Conservation (phyloP, 2,329 filamentous ascomycete genomes). For the Colletotrichum truncatum region DNA sequence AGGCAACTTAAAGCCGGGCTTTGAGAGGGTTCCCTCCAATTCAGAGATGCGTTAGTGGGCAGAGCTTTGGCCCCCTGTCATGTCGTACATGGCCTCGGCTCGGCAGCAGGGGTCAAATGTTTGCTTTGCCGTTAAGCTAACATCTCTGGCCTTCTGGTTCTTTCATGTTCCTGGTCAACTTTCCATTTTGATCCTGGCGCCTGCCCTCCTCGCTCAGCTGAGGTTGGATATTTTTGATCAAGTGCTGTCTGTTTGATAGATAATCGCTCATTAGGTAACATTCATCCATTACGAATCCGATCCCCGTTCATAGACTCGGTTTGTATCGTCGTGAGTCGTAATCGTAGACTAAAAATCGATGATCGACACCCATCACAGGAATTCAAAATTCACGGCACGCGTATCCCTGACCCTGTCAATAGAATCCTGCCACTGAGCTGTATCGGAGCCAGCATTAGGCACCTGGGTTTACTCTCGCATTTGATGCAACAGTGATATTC, state of each 20-base stretch:
- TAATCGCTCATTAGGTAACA: not conserved
- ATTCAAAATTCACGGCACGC: not conserved
- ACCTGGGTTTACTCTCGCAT: constrained; percentile 3
- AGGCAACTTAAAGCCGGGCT: not conserved
- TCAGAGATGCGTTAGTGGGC: not conserved
- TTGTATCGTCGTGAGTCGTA: not conserved
- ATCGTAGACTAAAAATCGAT: constrained; percentile 9
- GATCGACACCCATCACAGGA: constrained; percentile 25
- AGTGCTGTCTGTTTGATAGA: not conserved
- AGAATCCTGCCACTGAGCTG: constrained; percentile 1
- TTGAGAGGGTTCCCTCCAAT: not conserved
- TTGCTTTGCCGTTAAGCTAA: constrained; percentile 27
- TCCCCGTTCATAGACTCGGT: not conserved
- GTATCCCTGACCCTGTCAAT: constrained; percentile 8
- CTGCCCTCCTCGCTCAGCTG: not conserved
- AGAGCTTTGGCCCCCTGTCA: constrained; percentile 17
- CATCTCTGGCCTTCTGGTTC: not conserved
- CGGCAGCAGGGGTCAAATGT: constrained; percentile 15
- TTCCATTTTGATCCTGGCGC: not conserved
- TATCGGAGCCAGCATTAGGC: constrained; percentile 1
- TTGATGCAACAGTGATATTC: constrained; percentile 23
- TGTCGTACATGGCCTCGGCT: constrained; percentile 26
- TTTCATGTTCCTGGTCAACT: constrained; percentile 2
- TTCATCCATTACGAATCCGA: not conserved
- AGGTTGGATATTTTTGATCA: not conserved